These are phyloP conservation scores for Lasiosphaeriaceae sp. DNA, from an alignment of 495 filamentous ascomycete genomes.

Conservation along the genomic window DNA sequence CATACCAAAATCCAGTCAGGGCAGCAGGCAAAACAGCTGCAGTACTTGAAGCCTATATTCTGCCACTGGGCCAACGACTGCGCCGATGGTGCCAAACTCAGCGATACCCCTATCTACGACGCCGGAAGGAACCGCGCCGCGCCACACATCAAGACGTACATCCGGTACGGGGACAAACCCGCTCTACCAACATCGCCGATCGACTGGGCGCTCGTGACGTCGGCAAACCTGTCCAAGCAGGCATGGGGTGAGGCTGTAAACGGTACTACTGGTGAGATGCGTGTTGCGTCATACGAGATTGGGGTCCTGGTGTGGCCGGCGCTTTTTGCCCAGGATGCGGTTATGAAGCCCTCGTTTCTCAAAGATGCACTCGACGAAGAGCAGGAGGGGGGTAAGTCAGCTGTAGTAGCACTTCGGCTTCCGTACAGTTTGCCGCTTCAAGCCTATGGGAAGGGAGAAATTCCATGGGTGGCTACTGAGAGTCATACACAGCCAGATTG, in stretches of 20 bases:
- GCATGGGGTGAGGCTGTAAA: constrained; percentile 73
- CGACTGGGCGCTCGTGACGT: constrained; percentile 84
- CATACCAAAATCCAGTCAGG: constrained; percentile 71
- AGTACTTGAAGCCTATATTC: constrained; percentile 66
- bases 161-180: constrained; percentile 58
- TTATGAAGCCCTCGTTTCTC: constrained; percentile 69
- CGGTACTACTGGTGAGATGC: constrained; percentile 49
- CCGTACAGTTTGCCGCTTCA: constrained; percentile 79
- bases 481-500: constrained; percentile 63
- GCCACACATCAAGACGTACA: constrained; percentile 89
- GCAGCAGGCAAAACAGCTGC: constrained; percentile 68
- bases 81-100: constrained; percentile 31
- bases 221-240: constrained; percentile 83
- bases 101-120: constrained; percentile 13
- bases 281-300: constrained; percentile 78
- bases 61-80: constrained; percentile 63
- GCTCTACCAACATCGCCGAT: constrained; percentile 37
- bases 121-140: constrained; percentile 71
- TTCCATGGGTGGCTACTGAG: constrained; percentile 76
- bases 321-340: constrained; percentile 50
- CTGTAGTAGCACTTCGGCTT: constrained; percentile 66
- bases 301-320: constrained; percentile 83
- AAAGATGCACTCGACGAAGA: constrained; percentile 37
- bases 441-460: constrained; percentile 57
- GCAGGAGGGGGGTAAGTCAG: constrained; percentile 10